phyloP scores from a whole-genome alignment of 2,329 filamentous ascomycete genomes.

The Emydomyces testavorans region DNA sequence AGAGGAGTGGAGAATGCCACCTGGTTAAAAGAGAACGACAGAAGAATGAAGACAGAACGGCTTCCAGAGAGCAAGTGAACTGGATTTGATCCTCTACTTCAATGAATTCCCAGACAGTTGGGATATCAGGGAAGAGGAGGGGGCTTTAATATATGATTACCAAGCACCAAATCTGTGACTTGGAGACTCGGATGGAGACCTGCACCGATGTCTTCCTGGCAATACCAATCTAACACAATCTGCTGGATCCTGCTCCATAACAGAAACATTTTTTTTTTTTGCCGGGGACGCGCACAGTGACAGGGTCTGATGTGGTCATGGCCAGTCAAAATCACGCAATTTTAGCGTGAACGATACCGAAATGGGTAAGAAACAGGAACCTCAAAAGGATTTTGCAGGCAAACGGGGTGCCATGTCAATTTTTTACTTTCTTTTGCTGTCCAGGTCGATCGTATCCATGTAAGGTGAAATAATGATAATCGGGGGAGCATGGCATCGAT shows the following conservation, averaged over 20 bases:
- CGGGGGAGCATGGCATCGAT: background rate
- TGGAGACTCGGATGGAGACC: background rate
- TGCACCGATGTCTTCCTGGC: background rate
- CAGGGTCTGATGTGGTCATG: conserved; percentile 23
- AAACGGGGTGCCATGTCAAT: background rate
- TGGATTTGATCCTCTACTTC: conserved; percentile 6
- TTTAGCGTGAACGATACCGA: conserved; percentile 13
- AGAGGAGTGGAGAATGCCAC: conserved; percentile 4
- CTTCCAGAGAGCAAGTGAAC: background rate
- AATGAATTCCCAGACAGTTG: conserved; percentile 7
- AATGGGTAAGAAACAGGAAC: conserved; percentile 7
- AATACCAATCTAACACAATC: conserved; percentile 6
- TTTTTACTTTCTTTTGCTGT: background rate
- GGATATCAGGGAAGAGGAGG: conserved; percentile 10
- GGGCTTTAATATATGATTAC: conserved; percentile 1
- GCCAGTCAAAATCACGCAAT: conserved; percentile 32
- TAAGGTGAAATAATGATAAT: background rate
- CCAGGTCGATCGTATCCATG: conserved; percentile 1
- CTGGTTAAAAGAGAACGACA: background rate
- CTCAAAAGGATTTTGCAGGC: conserved; percentile 7
- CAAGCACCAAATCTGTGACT: conserved; percentile 8
- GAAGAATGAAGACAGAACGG: conserved; percentile 1
- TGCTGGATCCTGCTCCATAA: conserved; percentile 3
- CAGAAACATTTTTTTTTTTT: conserved; percentile 5
- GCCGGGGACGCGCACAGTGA: background rate